Conservation (phyloP, 495 filamentous ascomycete genomes). For the Aspergillus diversus region DNA sequence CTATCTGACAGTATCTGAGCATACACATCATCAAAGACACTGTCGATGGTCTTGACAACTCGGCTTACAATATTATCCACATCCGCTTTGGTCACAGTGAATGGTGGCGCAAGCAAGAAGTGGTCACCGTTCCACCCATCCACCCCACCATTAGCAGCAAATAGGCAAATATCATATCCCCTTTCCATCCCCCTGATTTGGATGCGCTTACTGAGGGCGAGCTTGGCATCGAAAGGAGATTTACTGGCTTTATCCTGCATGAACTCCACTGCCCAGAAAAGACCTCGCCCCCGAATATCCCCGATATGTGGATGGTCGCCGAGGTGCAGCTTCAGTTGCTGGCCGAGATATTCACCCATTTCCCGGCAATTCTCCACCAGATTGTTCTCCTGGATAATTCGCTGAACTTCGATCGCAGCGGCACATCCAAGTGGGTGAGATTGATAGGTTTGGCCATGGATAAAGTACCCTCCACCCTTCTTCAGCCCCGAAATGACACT, state of each 20-base stretch:
- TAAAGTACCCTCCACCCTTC: conserved; percentile 45
- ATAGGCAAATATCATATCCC: conserved; percentile 19
- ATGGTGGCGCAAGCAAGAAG: conserved; percentile 20
- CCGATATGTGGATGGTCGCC: conserved; percentile 59
- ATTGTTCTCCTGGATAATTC: conserved; percentile 57
- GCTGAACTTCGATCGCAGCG: conserved; percentile 62
- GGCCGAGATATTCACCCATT: conserved; percentile 55
- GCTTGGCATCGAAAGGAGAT: conserved; percentile 47
- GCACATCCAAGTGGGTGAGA: conserved; percentile 63
- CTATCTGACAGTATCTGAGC: conserved; percentile 2
- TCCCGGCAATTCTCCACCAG: conserved; percentile 55
- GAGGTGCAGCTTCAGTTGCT: conserved; percentile 47
- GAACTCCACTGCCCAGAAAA: conserved; percentile 68
- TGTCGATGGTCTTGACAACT: conserved; percentile 17
- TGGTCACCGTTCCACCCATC: conserved; percentile 23
- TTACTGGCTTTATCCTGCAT: conserved; percentile 53
- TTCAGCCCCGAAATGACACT: conserved; percentile 37
- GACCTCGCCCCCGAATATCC: conserved; percentile 64
- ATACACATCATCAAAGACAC: conserved; percentile 18
- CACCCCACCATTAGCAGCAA: conserved; percentile 17
- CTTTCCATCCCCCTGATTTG: conserved; percentile 15
- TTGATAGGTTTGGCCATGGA: conserved; percentile 67
- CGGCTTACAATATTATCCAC: conserved; percentile 20
- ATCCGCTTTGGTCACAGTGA: conserved; percentile 8
- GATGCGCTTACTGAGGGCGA: conserved; percentile 13